These are phyloP conservation scores for Lodderomyces parapsilosis DNA, from an alignment of 1,139 yeast genomes.

Conservation along the genomic window DNA sequence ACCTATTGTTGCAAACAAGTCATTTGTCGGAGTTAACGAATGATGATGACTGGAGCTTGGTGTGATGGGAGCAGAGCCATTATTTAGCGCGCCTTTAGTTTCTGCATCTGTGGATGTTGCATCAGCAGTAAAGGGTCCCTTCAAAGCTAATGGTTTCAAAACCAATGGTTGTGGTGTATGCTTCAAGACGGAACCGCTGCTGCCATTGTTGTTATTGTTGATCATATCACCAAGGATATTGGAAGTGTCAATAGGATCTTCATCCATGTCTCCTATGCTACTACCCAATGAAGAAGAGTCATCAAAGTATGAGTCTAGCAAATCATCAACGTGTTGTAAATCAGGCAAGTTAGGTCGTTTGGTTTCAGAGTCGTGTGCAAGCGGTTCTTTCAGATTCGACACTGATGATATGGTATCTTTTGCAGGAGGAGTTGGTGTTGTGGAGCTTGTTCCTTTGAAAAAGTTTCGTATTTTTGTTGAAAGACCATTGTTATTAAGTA, in stretches of 20 bases:
- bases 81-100: background rate
- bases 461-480: conserved; percentile 28
- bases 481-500: conserved; percentile 16
- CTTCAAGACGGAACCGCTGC: conserved; percentile 4
- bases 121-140: background rate
- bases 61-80: conserved; percentile 2
- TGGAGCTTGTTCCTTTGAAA: conserved; percentile 14
- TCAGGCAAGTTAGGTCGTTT: conserved; percentile 15
- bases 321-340: conserved; percentile 44
- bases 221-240: conserved; percentile 11
- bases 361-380: background rate
- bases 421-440: conserved; percentile 2
- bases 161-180: conserved; percentile 17
- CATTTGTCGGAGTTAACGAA: conserved; percentile 20
- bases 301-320: conserved; percentile 45
- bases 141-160: background rate
- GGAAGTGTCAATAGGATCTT: conserved; percentile 15
- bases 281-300: conserved; percentile 40
- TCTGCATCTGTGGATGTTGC: background rate
- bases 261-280: conserved; percentile 21
- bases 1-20: conserved; percentile 29
- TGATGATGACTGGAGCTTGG: conserved; percentile 3
- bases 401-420: conserved; percentile 1
- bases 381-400: conserved; percentile 1
- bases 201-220: background rate